Percentiles rank a stretch among this genome's conserved stretches.
These are phyloP conservation scores for Heracleum sosnowskyi DNA, from an alignment of 129 eudicot species.

Conservation along the genomic window DNA sequence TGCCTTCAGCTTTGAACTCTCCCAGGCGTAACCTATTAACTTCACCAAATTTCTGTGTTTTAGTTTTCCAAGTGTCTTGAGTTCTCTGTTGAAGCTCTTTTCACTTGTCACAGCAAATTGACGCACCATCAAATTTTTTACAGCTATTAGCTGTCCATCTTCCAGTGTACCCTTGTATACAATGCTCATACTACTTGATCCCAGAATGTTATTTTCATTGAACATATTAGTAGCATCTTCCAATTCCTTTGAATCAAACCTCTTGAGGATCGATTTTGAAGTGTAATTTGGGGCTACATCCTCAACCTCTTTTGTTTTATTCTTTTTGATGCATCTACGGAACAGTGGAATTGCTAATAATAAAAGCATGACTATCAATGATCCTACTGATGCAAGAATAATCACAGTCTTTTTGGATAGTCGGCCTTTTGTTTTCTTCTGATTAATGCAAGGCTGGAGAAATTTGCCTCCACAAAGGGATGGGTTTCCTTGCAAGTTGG, in stretches of 20 bases:
- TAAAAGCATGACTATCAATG: constrained; percentile 24
- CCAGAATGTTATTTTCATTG: constrained; percentile 50
- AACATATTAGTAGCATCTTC: constrained; percentile 53
- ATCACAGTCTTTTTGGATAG: constrained; percentile 30
- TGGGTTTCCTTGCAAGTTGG: constrained; percentile 57
- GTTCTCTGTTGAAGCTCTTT: constrained; percentile 63
- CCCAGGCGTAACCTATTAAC: constrained; percentile 88
- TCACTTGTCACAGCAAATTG: constrained; percentile 61
- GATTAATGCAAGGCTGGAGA: constrained; percentile 26
- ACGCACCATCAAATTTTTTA: constrained; percentile 52
- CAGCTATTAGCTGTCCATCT: constrained; percentile 58
- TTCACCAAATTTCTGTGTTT: constrained; percentile 84
- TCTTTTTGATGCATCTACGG: constrained; percentile 18
- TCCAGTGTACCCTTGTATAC: constrained; percentile 78
- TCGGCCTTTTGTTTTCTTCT: constrained; percentile 3
- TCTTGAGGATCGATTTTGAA: constrained; percentile 29
- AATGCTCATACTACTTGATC: constrained; percentile 61
- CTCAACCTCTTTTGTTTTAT: constrained; percentile 9
- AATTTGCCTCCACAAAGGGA: constrained; percentile 43
- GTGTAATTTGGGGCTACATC: constrained; percentile 29
- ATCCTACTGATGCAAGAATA: constrained; percentile 38
- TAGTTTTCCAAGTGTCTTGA: constrained; percentile 44
- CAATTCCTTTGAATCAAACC: constrained; percentile 53
- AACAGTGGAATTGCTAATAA: constrained; percentile 19
- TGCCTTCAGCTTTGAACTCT: constrained; percentile 64